Conservation (phyloP, 1,284 basidiomycete genomes). For the Gomphus bonarii region DNA sequence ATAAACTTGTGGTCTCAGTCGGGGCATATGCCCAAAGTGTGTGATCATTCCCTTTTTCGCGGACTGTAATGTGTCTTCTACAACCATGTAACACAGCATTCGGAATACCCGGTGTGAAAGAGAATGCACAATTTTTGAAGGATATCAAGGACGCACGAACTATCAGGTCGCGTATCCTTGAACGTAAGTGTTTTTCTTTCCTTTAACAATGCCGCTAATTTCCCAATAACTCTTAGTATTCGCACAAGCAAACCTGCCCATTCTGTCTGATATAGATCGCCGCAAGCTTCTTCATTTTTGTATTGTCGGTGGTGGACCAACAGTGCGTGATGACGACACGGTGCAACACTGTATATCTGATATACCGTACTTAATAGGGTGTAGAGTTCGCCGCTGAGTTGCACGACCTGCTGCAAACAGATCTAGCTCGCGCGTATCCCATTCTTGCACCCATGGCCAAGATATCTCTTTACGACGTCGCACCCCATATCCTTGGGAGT, state of each 20-base stretch:
- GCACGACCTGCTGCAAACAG: constrained; percentile 72
- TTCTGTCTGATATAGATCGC: constrained; percentile 53
- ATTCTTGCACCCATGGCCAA: constrained; percentile 48
- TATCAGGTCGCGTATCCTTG: constrained; percentile 67
- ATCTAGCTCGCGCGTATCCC: constrained; percentile 61
- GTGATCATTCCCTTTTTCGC: constrained; percentile 19
- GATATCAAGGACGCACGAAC: constrained; percentile 74
- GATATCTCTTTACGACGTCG: constrained; percentile 77
- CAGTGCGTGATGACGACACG: not conserved
- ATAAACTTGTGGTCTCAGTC: constrained; percentile 78
- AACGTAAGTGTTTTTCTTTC: constrained; percentile 36
- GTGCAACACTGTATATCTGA: not conserved
- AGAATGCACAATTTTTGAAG: constrained; percentile 76
- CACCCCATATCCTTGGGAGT: constrained; percentile 67
- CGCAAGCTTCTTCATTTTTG: constrained; percentile 67
- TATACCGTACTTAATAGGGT: constrained; percentile 25
- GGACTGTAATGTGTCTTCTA: not conserved
- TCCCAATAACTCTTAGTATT: constrained; percentile 41
- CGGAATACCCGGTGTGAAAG: constrained; percentile 57
- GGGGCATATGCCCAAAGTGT: constrained; percentile 78
- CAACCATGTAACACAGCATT: constrained; percentile 34
- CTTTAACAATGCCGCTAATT: not conserved
- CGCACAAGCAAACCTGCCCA: constrained; percentile 71
- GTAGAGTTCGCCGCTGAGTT: constrained; percentile 84
- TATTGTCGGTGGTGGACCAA: constrained; percentile 50